Evolutionary conservation across 345 rosid species (phyloP), one percentile per base, ranked within the genome.

Genomic region (Populus simonii): DNA sequence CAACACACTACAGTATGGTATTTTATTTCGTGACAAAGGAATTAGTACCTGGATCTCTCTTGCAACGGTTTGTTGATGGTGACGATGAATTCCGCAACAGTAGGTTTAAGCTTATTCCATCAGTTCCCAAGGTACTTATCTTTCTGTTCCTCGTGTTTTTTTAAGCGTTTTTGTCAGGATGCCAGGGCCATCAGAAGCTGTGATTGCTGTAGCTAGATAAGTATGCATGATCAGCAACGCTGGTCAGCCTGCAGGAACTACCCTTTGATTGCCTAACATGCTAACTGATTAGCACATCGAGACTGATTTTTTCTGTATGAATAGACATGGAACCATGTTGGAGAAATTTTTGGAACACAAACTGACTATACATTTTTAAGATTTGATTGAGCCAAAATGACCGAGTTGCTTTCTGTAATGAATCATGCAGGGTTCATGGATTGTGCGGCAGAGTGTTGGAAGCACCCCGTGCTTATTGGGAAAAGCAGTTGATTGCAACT

Each of bases 381-480:
- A 36, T 13, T 41, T 59, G 33, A 67, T 70, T 20, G 17, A 78
- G 71, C 63, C 72, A 62, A 23, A 72, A 51, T 78, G 51, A 45
- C 63, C 2, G n/a, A 12, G 38, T 49, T 39, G 35, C 17, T 72
- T n/a, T 33, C 61, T 73, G 61, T 57, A 57, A 25, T 57, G 4
- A 70, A 68, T 31, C 53, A 59, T 74, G 78, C 89, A 94, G 99
- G 99, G 99, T 18, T 96, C 99, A 36, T 96, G 99, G 99, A 94
- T 96, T 68, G 99, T 96, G 71, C 91, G 97, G 62, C 99, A 96
- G 84, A 96, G 99, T 77, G 99, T 91, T 74, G 99, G 99, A 80
- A 96, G 97, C 86, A 96, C 97, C 33, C 97, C 99, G 8, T 96
- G 99, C 83, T 88, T 96, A 73, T 82, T 96, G 80, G 99, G 99